These are phyloP conservation scores for Ophiostoma ips DNA, from an alignment of 2,329 filamentous ascomycete genomes.

Conservation along the genomic window DNA sequence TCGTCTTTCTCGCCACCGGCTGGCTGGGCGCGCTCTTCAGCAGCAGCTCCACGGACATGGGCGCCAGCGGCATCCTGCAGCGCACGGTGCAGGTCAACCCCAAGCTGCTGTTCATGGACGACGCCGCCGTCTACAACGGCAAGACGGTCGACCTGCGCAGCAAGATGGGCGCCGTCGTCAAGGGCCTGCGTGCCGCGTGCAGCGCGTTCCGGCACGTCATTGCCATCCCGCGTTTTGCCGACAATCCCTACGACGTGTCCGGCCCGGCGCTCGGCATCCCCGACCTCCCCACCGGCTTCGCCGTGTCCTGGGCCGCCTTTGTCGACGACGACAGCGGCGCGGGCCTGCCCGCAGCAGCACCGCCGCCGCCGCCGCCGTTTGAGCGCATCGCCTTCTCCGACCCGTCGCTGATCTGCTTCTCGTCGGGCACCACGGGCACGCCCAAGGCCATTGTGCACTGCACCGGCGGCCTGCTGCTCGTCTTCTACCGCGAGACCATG, in stretches of 20 bases:
- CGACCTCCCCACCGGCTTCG: conserved; percentile 21
- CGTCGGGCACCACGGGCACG: conserved; percentile 66
- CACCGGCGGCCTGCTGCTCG: conserved; percentile 48
- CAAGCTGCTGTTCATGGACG: conserved; percentile 72
- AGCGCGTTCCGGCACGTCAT: conserved; percentile 49
- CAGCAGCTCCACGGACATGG: conserved; percentile 71
- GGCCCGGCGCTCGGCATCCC: conserved; percentile 21
- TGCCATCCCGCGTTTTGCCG: conserved; percentile 50
- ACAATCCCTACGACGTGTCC: conserved; percentile 41
- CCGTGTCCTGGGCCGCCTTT: conserved; percentile 31
- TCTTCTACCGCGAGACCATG: conserved; percentile 41
- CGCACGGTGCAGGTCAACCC: conserved; percentile 61
- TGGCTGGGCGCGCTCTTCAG: conserved; percentile 65
- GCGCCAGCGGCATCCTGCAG: conserved; percentile 62
- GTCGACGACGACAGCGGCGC: conserved; percentile 20
- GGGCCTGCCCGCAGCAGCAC: conserved; percentile 16
- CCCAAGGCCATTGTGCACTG: conserved; percentile 81
- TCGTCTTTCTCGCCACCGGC: conserved; percentile 54
- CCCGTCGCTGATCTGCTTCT: conserved; percentile 66
- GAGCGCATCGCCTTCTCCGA: conserved; percentile 54
- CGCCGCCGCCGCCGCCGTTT: conserved; percentile 37
- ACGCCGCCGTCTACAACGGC: conserved; percentile 56
- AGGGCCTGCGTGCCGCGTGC: conserved; percentile 44
- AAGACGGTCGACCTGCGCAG: conserved; percentile 55
- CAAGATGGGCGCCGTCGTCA: conserved; percentile 56